These are phyloP conservation scores for Pinus tabuliformis DNA, from an alignment of 75 land plant species.

Conservation along the genomic window DNA sequence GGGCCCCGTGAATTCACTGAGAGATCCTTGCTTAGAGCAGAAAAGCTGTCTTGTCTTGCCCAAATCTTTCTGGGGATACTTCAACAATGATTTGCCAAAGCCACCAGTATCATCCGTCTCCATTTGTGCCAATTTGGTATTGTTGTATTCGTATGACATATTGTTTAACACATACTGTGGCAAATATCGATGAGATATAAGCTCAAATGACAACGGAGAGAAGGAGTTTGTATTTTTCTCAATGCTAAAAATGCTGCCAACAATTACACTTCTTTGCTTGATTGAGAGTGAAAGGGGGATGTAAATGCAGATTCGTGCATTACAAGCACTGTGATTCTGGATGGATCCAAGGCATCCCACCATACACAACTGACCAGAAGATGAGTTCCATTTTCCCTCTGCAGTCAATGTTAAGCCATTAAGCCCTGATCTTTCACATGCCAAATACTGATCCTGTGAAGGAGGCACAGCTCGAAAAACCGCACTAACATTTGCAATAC, in stretches of 20 bases:
- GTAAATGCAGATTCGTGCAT: slow-evolving; percentile 44
- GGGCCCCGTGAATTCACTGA: slow-evolving; percentile 25
- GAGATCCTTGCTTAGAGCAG: slow-evolving; percentile 48
- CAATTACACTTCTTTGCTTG: slow-evolving; percentile 47
- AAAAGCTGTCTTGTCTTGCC: slow-evolving; percentile 14
- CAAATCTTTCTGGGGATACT: slow-evolving; percentile 39
- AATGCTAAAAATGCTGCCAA: slow-evolving; percentile 50
- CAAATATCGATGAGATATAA: slow-evolving; percentile 18
- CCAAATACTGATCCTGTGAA: slow-evolving; percentile 16
- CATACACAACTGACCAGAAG: slow-evolving; percentile 71
- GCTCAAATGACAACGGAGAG: slow-evolving; percentile 13
- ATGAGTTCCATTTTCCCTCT: slow-evolving; percentile 56
- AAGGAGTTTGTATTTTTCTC: slow-evolving; percentile 2
- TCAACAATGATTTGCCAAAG: slow-evolving; percentile 42
- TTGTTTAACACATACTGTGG: slow-evolving; percentile 8
- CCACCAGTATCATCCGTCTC: slow-evolving; percentile 34
- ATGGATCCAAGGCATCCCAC: slow-evolving; percentile 50
- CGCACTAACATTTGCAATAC: slow-evolving; percentile 34
- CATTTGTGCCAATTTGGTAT: slow-evolving; percentile 31
- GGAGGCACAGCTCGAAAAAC: slow-evolving; percentile 46
- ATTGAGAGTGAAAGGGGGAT: slow-evolving; percentile 50
- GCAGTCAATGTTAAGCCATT: slow-evolving; percentile 40
- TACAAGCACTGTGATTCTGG: slow-evolving; percentile 15
- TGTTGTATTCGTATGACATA: slow-evolving; percentile 47
- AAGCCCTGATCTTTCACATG: slow-evolving; percentile 35